Conservation (phyloP, 2,329 filamentous ascomycete genomes). For the Verticillium isaacii region DNA sequence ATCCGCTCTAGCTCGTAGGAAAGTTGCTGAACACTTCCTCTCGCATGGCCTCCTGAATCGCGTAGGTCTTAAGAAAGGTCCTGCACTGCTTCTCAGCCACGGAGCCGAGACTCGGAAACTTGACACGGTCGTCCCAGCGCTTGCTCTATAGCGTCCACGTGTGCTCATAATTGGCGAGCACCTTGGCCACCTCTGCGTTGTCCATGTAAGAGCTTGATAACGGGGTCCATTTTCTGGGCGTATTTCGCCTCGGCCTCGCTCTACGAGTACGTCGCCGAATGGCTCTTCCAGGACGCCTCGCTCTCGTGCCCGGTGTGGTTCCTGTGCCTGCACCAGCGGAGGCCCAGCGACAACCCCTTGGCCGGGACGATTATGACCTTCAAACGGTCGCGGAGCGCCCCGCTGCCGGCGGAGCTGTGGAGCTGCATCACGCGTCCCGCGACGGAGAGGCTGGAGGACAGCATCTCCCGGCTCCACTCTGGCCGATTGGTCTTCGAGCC, state of each 20-base stretch:
- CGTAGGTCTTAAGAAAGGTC: neutral
- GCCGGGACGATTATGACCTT: neutral
- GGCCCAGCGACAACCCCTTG: neutral
- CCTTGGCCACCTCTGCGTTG: neutral
- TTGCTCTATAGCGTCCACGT: neutral
- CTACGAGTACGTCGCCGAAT: neutral
- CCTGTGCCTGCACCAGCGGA: neutral
- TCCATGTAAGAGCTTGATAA: neutral
- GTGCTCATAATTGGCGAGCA: neutral
- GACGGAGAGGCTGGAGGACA: conserved; percentile 7
- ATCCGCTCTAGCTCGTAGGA: too few species aligned
- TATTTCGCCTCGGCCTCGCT: neutral
- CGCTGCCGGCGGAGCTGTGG: neutral
- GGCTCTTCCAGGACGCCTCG: neutral
- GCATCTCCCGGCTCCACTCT: neutral
- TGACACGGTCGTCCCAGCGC: neutral
- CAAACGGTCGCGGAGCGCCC: neutral
- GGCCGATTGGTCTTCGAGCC: too few species aligned
- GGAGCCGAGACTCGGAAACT: neutral
- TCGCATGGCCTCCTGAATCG: too few species aligned
- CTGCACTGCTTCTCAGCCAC: neutral
- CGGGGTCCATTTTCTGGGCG: neutral
- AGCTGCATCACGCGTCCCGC: neutral
- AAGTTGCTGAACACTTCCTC: too few species aligned
- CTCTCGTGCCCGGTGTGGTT: neutral